Conservation (phyloP, 1,139 yeast species). For the Geotrichum citri-aurantii region DNA sequence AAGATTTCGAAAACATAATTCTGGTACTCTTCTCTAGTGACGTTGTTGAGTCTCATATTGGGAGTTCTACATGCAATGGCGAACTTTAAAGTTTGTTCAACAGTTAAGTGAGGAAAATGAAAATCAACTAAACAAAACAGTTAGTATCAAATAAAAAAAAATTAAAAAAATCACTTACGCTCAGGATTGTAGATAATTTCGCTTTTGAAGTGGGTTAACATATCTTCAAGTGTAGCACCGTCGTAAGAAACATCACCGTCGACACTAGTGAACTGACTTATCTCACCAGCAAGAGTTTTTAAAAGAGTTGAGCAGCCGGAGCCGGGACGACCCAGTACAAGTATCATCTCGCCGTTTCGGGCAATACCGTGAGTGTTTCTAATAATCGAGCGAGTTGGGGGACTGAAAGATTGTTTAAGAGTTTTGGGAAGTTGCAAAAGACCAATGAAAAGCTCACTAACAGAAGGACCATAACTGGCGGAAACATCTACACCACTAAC, state of each 20-base stretch:
- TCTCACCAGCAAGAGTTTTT: constrained; percentile 50
- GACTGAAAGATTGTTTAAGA: constrained; percentile 18
- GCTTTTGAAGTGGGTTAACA: constrained; percentile 43
- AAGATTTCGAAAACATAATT: constrained; percentile 44
- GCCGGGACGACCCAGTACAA: constrained; percentile 59
- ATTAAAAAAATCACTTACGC: constrained; percentile 26
- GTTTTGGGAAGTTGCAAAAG: constrained; percentile 31
- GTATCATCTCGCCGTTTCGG: constrained; percentile 49
- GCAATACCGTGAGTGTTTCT: constrained; percentile 19
- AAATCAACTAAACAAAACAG: constrained; percentile 42
- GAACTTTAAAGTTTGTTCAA: constrained; percentile 53
- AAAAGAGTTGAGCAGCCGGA: constrained; percentile 58
- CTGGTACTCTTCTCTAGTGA: constrained; percentile 44
- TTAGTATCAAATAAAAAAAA: constrained; percentile 51
- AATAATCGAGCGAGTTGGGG: constrained; percentile 15
- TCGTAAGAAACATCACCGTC: constrained; percentile 45
- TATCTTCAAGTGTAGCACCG: constrained; percentile 45
- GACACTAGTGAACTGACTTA: constrained; percentile 35
- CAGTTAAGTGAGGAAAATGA: constrained; percentile 42
- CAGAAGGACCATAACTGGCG: constrained; percentile 49
- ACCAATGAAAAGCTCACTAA: constrained; percentile 40
- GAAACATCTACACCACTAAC: constrained; percentile 49
- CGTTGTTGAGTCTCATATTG: constrained; percentile 43
- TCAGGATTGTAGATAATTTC: constrained; percentile 56
- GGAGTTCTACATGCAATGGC: constrained; percentile 56